phyloP scores from a whole-genome alignment of 805 yeast genomes.

The Maudiozyma saulgeensis region DNA sequence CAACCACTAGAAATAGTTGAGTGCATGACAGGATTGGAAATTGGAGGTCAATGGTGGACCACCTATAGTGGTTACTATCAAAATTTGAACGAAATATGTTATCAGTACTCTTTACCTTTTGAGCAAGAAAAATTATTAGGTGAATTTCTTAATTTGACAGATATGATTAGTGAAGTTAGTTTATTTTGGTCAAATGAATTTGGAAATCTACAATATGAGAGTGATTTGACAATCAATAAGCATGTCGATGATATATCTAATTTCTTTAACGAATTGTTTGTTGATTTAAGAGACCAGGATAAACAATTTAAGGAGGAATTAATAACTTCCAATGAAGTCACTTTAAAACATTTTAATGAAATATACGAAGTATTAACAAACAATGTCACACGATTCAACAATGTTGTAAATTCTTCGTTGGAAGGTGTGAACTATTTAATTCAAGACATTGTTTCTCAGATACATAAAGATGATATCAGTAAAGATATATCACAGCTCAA shows the following conservation, averaged over 20 bases:
- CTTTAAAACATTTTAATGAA: neutral
- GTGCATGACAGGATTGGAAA: constrained; percentile 37
- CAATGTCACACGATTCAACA: neutral
- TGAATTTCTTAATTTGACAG: constrained; percentile 41
- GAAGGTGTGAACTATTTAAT: neutral
- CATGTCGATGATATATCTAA: neutral
- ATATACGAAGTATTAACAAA: neutral
- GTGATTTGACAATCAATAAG: neutral
- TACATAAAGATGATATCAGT: neutral
- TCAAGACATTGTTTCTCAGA: neutral
- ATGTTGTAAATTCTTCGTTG: neutral
- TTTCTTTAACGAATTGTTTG: neutral
- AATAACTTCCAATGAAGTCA: neutral
- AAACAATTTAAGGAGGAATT: neutral
- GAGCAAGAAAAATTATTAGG: constrained; percentile 42
- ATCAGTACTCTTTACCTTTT: constrained; percentile 41
- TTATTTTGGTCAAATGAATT: constrained; percentile 7
- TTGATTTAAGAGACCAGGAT: neutral
- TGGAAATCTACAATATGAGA: constrained; percentile 3
- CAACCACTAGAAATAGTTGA: constrained; percentile 9
- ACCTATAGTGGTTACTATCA: constrained; percentile 59
- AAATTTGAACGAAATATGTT: constrained; percentile 43
- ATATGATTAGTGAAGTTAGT: constrained; percentile 19
- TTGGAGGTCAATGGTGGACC: constrained; percentile 59
- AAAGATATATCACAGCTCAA: constrained; percentile 1